phyloP scores from a whole-genome alignment of 2,329 filamentous ascomycete genomes.

The Cercospora beticola region DNA sequence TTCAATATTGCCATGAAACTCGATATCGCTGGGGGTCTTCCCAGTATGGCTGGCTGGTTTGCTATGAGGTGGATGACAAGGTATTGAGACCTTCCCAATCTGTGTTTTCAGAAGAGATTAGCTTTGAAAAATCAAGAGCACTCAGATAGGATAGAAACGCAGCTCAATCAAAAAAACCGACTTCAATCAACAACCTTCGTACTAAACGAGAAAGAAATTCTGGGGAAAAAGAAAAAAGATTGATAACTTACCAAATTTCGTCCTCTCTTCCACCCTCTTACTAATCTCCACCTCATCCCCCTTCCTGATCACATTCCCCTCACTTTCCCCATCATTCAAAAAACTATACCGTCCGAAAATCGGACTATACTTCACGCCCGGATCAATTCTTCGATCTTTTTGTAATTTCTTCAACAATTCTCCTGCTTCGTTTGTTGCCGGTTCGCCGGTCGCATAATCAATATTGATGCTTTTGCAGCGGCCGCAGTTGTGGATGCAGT shows the following conservation, averaged over 20 bases:
- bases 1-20: not conserved
- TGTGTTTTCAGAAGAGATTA: not conserved
- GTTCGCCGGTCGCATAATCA: constrained; percentile 48
- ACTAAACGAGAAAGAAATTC: not conserved
- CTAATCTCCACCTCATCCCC: constrained; percentile 47
- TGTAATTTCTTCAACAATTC: constrained; percentile 48
- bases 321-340: constrained; percentile 33
- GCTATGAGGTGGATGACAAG: constrained; percentile 8
- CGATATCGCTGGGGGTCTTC: too few relatives aligned
- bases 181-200: too few relatives aligned
- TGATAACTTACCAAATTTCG: constrained; percentile 48
- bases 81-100: constrained; percentile 32
- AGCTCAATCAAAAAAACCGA: not conserved
- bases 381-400: constrained; percentile 47
- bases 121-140: too few relatives aligned
- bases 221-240: too few relatives aligned
- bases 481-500: constrained; percentile 48
- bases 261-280: constrained; percentile 42
- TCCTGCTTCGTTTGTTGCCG: constrained; percentile 40
- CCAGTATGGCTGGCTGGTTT: not conserved
- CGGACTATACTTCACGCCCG: constrained; percentile 47
- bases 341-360: constrained; percentile 52
- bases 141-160: constrained; percentile 2
- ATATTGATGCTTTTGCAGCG: constrained; percentile 50
- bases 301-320: constrained; percentile 39